Evolutionary conservation across 108 stramenopile species (phyloP), one percentile per base, ranked within the genome.

Genomic region (Parmales sp.): DNA sequence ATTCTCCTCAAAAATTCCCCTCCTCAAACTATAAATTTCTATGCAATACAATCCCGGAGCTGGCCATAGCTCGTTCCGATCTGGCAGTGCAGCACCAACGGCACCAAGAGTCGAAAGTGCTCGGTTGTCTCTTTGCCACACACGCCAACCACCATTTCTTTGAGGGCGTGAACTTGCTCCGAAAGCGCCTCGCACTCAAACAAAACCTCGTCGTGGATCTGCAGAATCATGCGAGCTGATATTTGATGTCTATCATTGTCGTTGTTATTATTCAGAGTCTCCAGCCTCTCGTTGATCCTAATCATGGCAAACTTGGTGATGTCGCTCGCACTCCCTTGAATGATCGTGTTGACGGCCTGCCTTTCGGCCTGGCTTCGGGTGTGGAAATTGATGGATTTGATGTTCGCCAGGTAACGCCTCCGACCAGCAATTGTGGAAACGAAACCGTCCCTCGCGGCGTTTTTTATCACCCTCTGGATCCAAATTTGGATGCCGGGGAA

Each of bases 291-390:
- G 4, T 72, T 25, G 51, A 79, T 68, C 20, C 72, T 77, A 18
- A 85, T 65, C 84, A 85, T 85, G 0, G 81, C 84, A 43, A 71
- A 45, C 44, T 85, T 85, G 75, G 82, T 85, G 28, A 85, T 20
- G 71, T 85, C 84, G 2, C 78, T 76, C 11, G 82, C 80, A 66
- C 73, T 76, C 37, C 84, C 84, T 54, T 85, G 84, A 46, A 85
- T 85, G 0, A 82, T 71, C 29, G 75, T 80, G 72, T 85, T 85
- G 43, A 85, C 76, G 23, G 84, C 80, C 79, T 84, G 83, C 51
- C 83, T 74, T 45, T 85, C 81, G n/a, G 84, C 84, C 69, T 77
- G 68, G 38, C 70, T 72, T 22, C 68, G 60, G 18, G 69, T 75
- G 38, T 49, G 66, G 26, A 38, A 31, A 63, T 83, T 75, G 26